Evolutionary conservation across 1,139 yeast species (phyloP).

Genomic region (Ogataea hybrid): DNA sequence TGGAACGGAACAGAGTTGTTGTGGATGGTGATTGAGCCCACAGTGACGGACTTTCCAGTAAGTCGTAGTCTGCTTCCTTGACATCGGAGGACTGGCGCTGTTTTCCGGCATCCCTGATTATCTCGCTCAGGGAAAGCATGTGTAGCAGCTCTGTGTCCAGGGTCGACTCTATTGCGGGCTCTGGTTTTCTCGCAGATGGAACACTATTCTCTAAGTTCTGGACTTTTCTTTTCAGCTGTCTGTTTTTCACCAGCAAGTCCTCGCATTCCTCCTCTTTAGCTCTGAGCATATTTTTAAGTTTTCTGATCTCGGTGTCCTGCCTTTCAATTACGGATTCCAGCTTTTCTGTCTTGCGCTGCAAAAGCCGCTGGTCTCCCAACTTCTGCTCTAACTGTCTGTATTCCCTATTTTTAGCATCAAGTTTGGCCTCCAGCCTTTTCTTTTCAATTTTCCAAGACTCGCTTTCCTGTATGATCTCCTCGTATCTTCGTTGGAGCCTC

Average conservation of each 20-base stretch:
- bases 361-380: not conserved
- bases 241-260: not conserved
- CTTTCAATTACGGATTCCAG: not conserved
- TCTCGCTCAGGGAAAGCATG: constrained; percentile 4
- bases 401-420: not conserved
- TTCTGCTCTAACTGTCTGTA: not conserved
- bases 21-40: constrained; percentile 3
- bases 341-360: constrained; percentile 1
- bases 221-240: not conserved
- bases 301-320: not conserved
- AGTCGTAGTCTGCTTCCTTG: not conserved
- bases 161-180: not conserved
- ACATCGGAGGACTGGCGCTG: not conserved
- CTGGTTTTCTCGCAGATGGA: not conserved
- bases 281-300: not conserved
- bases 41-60: not conserved
- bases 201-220: not conserved
- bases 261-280: not conserved
- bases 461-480: constrained; percentile 1
- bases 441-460: constrained; percentile 1
- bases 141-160: constrained; percentile 8
- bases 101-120: not conserved
- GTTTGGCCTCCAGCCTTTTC: not conserved
- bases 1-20: constrained; percentile 3
- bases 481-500: constrained; percentile 2